Evolutionary conservation across 345 rosid species (phyloP), one percentile per base, ranked within the genome.

Genomic region (Acer campestre): DNA sequence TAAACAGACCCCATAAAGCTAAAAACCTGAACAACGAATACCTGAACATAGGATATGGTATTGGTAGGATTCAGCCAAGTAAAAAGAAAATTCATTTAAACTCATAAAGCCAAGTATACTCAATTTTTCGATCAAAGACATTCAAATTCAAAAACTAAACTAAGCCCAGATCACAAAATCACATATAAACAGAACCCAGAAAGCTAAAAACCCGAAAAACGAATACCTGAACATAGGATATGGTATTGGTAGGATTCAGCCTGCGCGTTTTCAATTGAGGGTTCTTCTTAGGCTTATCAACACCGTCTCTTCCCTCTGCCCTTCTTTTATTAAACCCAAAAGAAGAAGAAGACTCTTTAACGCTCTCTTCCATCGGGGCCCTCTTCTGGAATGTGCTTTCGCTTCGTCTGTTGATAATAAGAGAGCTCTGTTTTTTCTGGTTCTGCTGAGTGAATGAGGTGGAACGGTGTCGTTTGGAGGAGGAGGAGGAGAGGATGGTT

Each of bases 31-130:
- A 38, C 67, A 69, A 56, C 0, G 5, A 13, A 61, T 75, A 96
- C 97, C 93, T 94, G 99, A 8, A 94, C 97, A 86, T 91, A 94
- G 11, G 97, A 89, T 69, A 91, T 91, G 10, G 98, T 94, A 80
- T 94, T 94, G 69, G 88, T 90, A 35, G 98, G 97, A 72, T 92
- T 94, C 59, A 92, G 89, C 31, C 78, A 35, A 35, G 6, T 35
- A 42, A 42, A 42, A 42, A 42, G 17, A 22, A 2, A 22, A 63
- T 10, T 1, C 25, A 65, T 77, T 64, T 35, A 76, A 70, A 70
- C 48, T 64, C 78, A 16, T 53, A 55, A 29, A 55, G 4, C 46
- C 69, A 67, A 64, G 20, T 35, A 16, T 6, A 35, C 6, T 59
- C 23, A 20, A 9, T 61, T 29, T 17, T 35, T 35, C 62, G 13